These are phyloP conservation scores for Chrysopogon serrulatus DNA, from an alignment of 176 grass and related monocot species.

Conservation along the genomic window DNA sequence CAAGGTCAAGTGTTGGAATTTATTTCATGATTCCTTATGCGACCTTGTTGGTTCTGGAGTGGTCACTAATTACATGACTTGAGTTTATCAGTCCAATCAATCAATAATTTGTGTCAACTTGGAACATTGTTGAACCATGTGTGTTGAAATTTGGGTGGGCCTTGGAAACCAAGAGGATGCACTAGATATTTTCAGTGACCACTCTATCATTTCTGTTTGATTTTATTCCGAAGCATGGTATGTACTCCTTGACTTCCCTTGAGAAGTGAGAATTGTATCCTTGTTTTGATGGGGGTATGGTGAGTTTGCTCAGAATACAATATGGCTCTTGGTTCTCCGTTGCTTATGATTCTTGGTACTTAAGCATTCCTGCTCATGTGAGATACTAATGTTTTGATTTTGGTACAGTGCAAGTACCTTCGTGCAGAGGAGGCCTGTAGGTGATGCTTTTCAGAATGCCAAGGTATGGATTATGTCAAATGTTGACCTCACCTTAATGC, in stretches of 20 bases:
- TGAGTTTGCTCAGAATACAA: conserved; percentile 13
- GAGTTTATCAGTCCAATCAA: conserved; percentile 19
- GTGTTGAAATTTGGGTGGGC: background rate
- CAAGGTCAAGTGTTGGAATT: conserved; percentile 16
- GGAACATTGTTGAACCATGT: conserved; percentile 9
- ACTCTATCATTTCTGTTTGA: conserved; percentile 29
- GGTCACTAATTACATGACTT: background rate
- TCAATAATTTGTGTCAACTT: conserved; percentile 13
- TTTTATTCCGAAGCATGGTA: conserved; percentile 44
- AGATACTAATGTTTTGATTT: conserved; percentile 28
- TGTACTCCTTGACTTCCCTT: conserved; percentile 24
- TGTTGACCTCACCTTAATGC: background rate
- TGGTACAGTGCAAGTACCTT: conserved; percentile 37
- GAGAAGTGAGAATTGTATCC: background rate
- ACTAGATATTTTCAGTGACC: conserved; percentile 18
- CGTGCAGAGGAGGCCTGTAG: conserved; percentile 31
- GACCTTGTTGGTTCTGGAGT: conserved; percentile 21
- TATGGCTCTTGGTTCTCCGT: background rate
- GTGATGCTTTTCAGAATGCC: conserved; percentile 34
- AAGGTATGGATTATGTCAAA: conserved; percentile 24
- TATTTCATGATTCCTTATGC: conserved; percentile 10
- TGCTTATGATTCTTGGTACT: background rate
- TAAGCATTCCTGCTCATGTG: conserved; percentile 24
- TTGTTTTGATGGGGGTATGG: conserved; percentile 12
- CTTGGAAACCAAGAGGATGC: conserved; percentile 20